Percentiles rank a stretch among this genome's conserved stretches.
Evolutionary conservation across 2,329 filamentous ascomycete species (phyloP).

Genomic region (Pyricularia pennisetigena): DNA sequence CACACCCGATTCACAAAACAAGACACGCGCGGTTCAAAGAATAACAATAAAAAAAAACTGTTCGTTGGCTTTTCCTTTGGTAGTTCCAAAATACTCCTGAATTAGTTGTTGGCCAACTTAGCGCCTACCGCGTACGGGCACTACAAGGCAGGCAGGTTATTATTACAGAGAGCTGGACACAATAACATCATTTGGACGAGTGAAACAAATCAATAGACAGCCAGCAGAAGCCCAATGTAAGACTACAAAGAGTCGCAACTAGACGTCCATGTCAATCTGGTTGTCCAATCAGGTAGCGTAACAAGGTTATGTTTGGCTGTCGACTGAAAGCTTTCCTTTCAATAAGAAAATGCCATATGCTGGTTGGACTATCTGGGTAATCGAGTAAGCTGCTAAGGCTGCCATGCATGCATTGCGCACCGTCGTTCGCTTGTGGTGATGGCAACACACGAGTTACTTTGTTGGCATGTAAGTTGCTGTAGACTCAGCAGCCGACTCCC

Average conservation of each 20-base stretch:
- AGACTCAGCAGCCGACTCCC: neutral
- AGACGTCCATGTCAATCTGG: neutral
- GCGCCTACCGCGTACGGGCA: neutral
- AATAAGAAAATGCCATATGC: neutral
- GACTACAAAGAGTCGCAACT: neutral
- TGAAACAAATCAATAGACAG: neutral
- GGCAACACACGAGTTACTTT: neutral
- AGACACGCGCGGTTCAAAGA: neutral
- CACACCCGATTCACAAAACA: too few species aligned
- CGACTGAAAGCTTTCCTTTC: neutral
- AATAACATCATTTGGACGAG: neutral
- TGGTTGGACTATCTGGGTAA: neutral
- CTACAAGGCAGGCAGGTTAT: neutral
- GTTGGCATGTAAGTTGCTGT: neutral
- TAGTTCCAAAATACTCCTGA: neutral
- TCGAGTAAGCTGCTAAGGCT: neutral
- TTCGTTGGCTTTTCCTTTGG: neutral
- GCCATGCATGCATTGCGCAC: neutral
- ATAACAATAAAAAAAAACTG: too few species aligned
- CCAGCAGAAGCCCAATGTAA: neutral
- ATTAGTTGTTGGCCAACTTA: neutral
- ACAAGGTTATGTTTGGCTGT: neutral
- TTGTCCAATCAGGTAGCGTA: neutral
- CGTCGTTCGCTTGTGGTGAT: neutral
- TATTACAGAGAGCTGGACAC: neutral